These are phyloP conservation scores for Chrysanthemum lavandulifolium DNA, from an alignment of 129 eudicot species.

Conservation along the genomic window DNA sequence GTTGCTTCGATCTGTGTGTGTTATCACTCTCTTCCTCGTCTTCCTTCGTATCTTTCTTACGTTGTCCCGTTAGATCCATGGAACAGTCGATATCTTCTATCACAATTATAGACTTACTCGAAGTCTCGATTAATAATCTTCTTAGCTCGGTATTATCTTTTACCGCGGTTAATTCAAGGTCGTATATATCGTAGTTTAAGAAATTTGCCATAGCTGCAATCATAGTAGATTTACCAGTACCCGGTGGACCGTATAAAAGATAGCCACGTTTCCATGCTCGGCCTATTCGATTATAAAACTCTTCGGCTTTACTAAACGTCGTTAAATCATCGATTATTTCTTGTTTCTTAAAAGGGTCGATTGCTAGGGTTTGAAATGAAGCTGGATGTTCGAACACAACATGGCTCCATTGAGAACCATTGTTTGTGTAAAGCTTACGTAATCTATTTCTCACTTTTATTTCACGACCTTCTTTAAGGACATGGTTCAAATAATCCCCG, in stretches of 20 bases:
- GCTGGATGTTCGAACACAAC: slow-evolving; percentile 11
- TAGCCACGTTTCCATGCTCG: slow-evolving; percentile 16
- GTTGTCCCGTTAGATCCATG: slow-evolving; percentile 1
- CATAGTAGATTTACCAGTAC: slow-evolving; percentile 11
- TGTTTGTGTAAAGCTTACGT: slow-evolving; percentile 2
- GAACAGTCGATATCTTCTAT: slow-evolving; percentile 12
- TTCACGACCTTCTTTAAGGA: not conserved
- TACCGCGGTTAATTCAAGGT: slow-evolving; percentile 8
- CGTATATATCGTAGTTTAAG: slow-evolving; percentile 7
- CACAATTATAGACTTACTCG: slow-evolving; percentile 14
- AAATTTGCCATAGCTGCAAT: slow-evolving; percentile 11
- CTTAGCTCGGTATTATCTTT: slow-evolving; percentile 7
- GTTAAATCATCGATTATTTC: slow-evolving; percentile 14
- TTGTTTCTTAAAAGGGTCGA: not conserved
- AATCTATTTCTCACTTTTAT: slow-evolving; percentile 1
- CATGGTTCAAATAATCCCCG: slow-evolving; percentile 10
- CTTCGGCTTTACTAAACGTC: not conserved
- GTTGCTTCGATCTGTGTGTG: not conserved
- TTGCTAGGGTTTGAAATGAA: slow-evolving; percentile 12
- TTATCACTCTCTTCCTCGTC: not conserved
- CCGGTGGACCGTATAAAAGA: slow-evolving; percentile 4
- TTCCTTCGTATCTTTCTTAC: slow-evolving; percentile 3
- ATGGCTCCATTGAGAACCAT: slow-evolving; percentile 12
- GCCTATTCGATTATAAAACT: slow-evolving; percentile 8
- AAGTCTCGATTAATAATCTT: slow-evolving; percentile 2